phyloP scores from a whole-genome alignment of 2,329 filamentous ascomycete species.

The Colletotrichum eremochloae region DNA sequence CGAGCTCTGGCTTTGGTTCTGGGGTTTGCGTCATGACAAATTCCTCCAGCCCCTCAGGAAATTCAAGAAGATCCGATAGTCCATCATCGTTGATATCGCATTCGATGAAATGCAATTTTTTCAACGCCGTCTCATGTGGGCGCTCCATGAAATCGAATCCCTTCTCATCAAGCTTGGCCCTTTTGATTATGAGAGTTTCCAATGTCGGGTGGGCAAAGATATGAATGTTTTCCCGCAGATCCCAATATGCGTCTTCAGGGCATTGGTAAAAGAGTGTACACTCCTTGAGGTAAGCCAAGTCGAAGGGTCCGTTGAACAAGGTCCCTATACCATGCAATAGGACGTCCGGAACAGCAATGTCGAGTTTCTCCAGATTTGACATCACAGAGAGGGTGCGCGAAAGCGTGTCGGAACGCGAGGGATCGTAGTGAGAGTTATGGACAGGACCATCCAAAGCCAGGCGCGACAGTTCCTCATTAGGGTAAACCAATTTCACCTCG shows the following conservation, averaged over 20 bases:
- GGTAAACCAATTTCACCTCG: constrained; percentile 60
- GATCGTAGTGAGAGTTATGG: constrained; percentile 49
- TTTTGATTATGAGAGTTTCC: constrained; percentile 58
- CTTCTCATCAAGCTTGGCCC: constrained; percentile 60
- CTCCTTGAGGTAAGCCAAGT: constrained; percentile 61
- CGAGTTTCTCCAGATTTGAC: constrained; percentile 63
- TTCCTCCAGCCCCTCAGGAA: constrained; percentile 59
- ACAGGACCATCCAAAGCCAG: constrained; percentile 55
- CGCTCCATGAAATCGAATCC: constrained; percentile 63
- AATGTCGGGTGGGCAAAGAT: constrained; percentile 64
- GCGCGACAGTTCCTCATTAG: constrained; percentile 57
- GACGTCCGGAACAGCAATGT: constrained; percentile 59
- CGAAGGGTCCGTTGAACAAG: constrained; percentile 64
- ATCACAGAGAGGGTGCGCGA: constrained; percentile 62
- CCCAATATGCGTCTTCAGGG: constrained; percentile 61
- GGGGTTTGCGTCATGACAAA: constrained; percentile 62
- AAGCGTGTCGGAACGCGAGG: constrained; percentile 57
- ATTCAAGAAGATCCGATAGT: constrained; percentile 54
- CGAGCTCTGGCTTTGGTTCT: constrained; percentile 56
- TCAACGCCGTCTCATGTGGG: constrained; percentile 60
- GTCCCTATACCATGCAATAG: constrained; percentile 62
- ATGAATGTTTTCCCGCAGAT: constrained; percentile 65
- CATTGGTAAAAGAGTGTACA: constrained; percentile 63
- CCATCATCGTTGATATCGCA: constrained; percentile 64
- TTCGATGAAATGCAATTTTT: constrained; percentile 60